Percentiles rank a stretch among this genome's conserved stretches.
Evolutionary conservation across 495 filamentous ascomycete species (phyloP).

Genomic region (Penicillium odoratum): DNA sequence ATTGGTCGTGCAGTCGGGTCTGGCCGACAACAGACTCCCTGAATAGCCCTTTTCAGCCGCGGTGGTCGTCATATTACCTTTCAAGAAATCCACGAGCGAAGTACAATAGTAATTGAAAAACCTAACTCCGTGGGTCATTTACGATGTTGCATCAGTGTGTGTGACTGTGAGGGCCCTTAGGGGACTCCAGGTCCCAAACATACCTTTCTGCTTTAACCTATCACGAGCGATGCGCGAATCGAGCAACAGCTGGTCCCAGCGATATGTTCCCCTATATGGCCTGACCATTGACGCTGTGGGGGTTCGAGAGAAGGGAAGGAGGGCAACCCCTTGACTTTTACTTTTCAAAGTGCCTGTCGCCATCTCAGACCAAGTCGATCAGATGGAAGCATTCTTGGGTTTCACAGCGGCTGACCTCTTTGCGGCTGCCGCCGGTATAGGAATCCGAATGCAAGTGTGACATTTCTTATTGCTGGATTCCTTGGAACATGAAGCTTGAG

Average conservation of each 20-base stretch:
- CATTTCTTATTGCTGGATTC: conserved; percentile 16
- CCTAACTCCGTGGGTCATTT: conserved; percentile 19
- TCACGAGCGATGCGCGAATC: conserved; percentile 23
- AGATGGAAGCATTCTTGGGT: conserved; percentile 42
- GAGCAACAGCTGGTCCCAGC: conserved; percentile 11
- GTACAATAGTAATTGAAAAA: conserved; percentile 9
- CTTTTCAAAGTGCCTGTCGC: conserved; percentile 22
- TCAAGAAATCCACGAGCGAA: conserved; percentile 3
- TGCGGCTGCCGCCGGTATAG: conserved; percentile 39
- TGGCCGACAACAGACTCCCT: conserved; percentile 12
- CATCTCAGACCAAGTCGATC: conserved; percentile 40
- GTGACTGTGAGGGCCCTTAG: conserved; percentile 24
- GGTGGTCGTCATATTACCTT: conserved; percentile 11
- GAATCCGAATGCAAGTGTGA: conserved; percentile 38
- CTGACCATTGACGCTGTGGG: conserved; percentile 9
- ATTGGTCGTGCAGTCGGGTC: conserved; percentile 18
- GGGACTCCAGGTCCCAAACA: conserved; percentile 7
- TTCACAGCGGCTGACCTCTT: conserved; percentile 50
- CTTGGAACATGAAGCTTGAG: conserved; percentile 20
- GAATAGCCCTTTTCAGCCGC: conserved; percentile 15
- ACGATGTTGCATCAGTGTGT: conserved; percentile 43
- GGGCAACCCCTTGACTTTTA: conserved; percentile 11
- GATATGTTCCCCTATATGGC: conserved; percentile 7
- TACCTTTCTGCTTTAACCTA: conserved; percentile 18
- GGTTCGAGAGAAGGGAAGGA: conserved; percentile 7